Evolutionary conservation across 2,329 filamentous ascomycete genomes (phyloP), one percentile per base, ranked within the genome.

Genomic region (Pseudogymnoascus sp.): DNA sequence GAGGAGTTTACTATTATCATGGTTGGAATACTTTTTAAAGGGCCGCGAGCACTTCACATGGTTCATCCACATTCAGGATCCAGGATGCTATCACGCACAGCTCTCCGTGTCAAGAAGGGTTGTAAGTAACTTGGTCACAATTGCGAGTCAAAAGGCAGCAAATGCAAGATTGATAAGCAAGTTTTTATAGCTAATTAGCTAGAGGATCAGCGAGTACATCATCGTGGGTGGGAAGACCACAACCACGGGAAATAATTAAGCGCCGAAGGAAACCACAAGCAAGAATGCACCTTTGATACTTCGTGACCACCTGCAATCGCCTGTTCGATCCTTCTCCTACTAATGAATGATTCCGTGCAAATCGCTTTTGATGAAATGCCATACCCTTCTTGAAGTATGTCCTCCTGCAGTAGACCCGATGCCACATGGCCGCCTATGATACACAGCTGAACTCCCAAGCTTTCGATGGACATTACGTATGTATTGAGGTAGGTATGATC

Each of bases 1-100:
- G 71, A 71, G 28, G 16, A 25, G 4, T 12, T 21, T 18, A 33
- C n/a, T 33, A 14, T 33, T 33, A 33, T 18, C 33, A 18, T 33
- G 28, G 49, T 18, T 55, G 49, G 49, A 33, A 55, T 18, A 55
- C 18, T 55, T 25, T 33, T 55, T 55, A 55, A 55, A 55, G 49
- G 28, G 33, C 28, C 49, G 28, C 28, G 33, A 55, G 49, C 49
- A 55, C 49, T 33, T 28, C 49, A 33, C 28, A 55, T 55, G 49
- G 49, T 33, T 55, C 33, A 33, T 55, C 49, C 49, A 55, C 16
- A 55, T 18, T 55, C 28, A 55, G n/a, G 28, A 28, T 31, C 49
- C 28, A 55, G 28, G 9, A 33, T 9, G 9, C 28, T n/a, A 33
- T 18, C 49, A 33, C 9, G 49, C n/a, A 55, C 28, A 55, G 5